Conservation (phyloP, 1,139 yeast genomes). For the Magnusiomyces paraingens region DNA sequence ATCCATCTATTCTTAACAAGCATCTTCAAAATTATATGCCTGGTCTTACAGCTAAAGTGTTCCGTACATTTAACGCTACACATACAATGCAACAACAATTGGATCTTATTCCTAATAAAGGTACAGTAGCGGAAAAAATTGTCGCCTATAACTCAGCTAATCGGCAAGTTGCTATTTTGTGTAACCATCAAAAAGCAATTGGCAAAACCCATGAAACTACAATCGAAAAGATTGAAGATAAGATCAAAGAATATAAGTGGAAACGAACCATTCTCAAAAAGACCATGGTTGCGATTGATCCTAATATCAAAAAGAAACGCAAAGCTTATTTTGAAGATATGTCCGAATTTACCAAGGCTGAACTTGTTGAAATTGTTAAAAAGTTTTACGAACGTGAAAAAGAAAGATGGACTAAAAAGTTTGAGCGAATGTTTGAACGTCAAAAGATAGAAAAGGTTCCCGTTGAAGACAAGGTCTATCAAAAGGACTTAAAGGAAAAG, state of each 20-base stretch:
- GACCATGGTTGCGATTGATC: slow-evolving; percentile 63
- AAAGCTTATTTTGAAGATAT: slow-evolving; percentile 60
- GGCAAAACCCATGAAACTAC: slow-evolving; percentile 76
- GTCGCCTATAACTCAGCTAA: slow-evolving; percentile 90
- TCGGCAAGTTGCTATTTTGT: slow-evolving; percentile 87
- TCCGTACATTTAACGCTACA: slow-evolving; percentile 96
- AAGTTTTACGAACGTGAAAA: slow-evolving; percentile 52
- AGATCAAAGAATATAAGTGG: slow-evolving; percentile 75
- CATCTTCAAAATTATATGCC: slow-evolving; percentile 87
- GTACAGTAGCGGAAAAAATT: slow-evolving; percentile 82
- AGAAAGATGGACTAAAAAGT: slow-evolving; percentile 58
- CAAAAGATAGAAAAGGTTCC: slow-evolving; percentile 40
- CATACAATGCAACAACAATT: slow-evolving; percentile 95
- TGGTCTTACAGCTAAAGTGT: slow-evolving; percentile 92
- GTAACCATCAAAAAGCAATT: slow-evolving; percentile 96
- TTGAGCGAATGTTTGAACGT: slow-evolving; percentile 73
- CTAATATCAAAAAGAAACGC: slow-evolving; percentile 41
- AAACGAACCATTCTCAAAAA: slow-evolving; percentile 68
- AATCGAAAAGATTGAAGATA: slow-evolving; percentile 71
- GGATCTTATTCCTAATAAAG: slow-evolving; percentile 73
- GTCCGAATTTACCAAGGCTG: slow-evolving; percentile 62
- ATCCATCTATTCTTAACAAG: slow-evolving; percentile 75
- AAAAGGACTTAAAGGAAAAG: slow-evolving; percentile 54
- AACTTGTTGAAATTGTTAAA: slow-evolving; percentile 52
- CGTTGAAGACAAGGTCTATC: slow-evolving; percentile 43